Conservation (phyloP, 129 eudicot species). For the Flaveria brownii region DNA sequence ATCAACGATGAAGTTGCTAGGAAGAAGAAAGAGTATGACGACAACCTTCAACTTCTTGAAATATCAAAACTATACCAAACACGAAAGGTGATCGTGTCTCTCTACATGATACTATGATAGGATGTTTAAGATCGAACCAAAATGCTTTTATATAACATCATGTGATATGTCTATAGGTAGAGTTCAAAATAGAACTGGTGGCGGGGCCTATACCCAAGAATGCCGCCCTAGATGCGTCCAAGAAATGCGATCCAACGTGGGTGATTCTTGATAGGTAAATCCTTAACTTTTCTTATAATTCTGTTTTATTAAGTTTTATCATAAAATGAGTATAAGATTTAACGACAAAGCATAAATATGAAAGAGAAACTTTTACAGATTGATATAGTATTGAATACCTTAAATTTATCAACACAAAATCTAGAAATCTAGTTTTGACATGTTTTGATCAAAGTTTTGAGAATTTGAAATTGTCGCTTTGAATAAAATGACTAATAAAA, state of each 20-base stretch:
- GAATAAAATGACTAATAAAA: no score
- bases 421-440: no score
- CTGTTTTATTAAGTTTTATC: no score
- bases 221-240: conserved; percentile 40
- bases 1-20: conserved; percentile 36
- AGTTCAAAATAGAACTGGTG: conserved; percentile 43
- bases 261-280: conserved; percentile 52
- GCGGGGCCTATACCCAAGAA: conserved; percentile 43
- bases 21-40: conserved; percentile 42
- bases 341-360: no score
- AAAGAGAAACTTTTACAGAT: no score
- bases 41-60: conserved; percentile 36
- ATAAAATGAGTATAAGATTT: no score
- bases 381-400: no score
- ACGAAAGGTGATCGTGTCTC: conserved; percentile 31
- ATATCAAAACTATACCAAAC: conserved; percentile 38
- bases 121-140: neutral
- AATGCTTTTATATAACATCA: neutral
- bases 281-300: no score
- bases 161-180: conserved; percentile 29
- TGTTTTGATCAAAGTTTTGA: no score
- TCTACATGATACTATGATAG: no score
- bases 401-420: no score
- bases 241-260: conserved; percentile 44
- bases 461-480: no score